phyloP scores from a whole-genome alignment of 495 filamentous ascomycete species.

The Hypoxylon rickii region DNA sequence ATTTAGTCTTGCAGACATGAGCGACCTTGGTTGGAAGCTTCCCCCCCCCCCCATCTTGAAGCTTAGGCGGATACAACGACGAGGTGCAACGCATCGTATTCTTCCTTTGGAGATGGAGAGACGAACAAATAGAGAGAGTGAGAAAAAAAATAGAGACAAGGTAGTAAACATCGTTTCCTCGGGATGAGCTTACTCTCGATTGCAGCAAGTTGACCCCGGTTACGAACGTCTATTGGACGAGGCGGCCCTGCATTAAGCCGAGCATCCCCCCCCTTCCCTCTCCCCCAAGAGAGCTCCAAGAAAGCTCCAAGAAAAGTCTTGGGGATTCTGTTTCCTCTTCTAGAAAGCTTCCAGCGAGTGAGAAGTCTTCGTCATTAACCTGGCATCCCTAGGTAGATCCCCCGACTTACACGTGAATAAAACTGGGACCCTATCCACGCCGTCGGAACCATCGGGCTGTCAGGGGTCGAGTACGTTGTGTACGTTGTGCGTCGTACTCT shows the following conservation, averaged over 20 bases:
- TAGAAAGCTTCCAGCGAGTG: conserved; percentile 35
- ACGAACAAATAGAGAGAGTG: not conserved
- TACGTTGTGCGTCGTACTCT: too few relatives aligned
- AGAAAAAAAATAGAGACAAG: not conserved
- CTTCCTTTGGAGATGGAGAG: conserved; percentile 7
- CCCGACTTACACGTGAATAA: conserved; percentile 34
- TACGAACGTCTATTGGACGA: conserved; percentile 23
- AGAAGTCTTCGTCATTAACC: conserved; percentile 21
- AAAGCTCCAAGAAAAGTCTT: conserved; percentile 10
- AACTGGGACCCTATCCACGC: conserved; percentile 34
- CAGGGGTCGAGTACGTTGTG: too few relatives aligned
- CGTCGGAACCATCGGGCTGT: conserved; percentile 33
- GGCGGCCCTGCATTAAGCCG: conserved; percentile 34
- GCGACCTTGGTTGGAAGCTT: conserved; percentile 18
- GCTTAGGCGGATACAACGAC: conserved; percentile 33
- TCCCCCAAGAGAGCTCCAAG: too few relatives aligned
- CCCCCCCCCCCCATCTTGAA: conserved; percentile 25
- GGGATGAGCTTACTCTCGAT: conserved; percentile 21
- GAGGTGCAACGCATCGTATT: conserved; percentile 23
- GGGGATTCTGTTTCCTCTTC: conserved; percentile 30
- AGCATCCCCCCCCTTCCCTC: too few relatives aligned
- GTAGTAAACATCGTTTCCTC: conserved; percentile 12
- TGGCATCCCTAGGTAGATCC: conserved; percentile 32
- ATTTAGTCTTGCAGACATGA: conserved; percentile 22
- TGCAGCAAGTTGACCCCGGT: conserved; percentile 14